phyloP scores from a whole-genome alignment of 495 filamentous ascomycete species.

The Achaetomiella virescens region DNA sequence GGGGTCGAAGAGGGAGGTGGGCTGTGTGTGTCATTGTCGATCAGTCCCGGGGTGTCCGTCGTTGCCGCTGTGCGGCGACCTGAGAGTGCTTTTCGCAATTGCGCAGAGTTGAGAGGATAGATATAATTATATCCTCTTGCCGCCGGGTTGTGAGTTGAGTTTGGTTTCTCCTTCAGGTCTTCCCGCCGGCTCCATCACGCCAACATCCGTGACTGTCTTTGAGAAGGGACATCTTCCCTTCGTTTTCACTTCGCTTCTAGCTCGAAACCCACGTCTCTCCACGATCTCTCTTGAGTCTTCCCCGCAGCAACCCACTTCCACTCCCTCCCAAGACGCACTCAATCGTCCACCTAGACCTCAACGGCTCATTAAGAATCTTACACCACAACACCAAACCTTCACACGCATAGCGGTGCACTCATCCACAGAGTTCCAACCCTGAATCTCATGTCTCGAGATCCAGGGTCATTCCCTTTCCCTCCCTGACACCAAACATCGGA shows the following conservation, averaged over 20 bases:
- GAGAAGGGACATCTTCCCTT: neutral
- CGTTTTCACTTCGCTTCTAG: neutral
- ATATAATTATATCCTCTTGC: slow-evolving; percentile 19
- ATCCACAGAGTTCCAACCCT: slow-evolving; percentile 3
- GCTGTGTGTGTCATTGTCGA: slow-evolving; percentile 9
- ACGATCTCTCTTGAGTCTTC: neutral
- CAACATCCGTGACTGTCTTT: neutral
- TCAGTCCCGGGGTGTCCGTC: slow-evolving; percentile 2
- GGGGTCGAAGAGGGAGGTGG: neutral
- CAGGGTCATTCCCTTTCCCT: slow-evolving; percentile 18
- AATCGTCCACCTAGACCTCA: neutral
- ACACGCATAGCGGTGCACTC: neutral
- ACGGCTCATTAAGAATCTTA: too few species aligned
- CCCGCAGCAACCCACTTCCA: neutral
- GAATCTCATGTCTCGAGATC: slow-evolving; percentile 29
- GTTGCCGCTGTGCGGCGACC: too few species aligned
- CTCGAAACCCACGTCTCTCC: neutral
- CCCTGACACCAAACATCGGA: neutral
- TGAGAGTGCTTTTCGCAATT: slow-evolving; percentile 27
- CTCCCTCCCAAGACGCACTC: too few species aligned
- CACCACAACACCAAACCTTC: neutral
- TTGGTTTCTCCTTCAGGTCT: neutral
- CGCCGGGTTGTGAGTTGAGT: neutral
- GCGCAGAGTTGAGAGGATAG: slow-evolving; percentile 20
- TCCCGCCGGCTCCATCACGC: neutral